Evolutionary conservation across 768 basidiomycete species (phyloP).

Genomic region (Lactifluus subvellereus): DNA sequence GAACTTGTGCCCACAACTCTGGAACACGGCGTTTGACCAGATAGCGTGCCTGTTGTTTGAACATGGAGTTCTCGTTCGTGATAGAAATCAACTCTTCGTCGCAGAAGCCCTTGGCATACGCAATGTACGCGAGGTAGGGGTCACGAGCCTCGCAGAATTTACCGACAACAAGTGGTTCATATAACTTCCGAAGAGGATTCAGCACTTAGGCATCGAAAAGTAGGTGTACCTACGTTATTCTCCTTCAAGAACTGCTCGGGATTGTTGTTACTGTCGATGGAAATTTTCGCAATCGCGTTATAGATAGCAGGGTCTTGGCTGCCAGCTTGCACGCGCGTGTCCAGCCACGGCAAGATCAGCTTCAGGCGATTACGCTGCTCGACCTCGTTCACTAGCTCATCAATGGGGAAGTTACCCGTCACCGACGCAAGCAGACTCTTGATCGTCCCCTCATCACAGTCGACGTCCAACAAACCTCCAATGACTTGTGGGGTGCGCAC

Average conservation of each 20-base stretch:
- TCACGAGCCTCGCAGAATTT: conserved; percentile 99
- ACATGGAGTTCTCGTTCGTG: conserved; percentile 99
- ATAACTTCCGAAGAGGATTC: conserved; percentile 50
- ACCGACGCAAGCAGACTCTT: conserved; percentile 92
- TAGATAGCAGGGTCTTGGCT: conserved; percentile 90
- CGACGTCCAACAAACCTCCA: conserved; percentile 94
- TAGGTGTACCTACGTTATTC: conserved; percentile 69
- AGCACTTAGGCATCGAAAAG: conserved; percentile 12
- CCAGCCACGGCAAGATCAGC: conserved; percentile 95
- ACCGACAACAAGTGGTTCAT: conserved; percentile 94
- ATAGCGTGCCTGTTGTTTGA: conserved; percentile 98
- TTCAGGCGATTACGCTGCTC: conserved; percentile 95
- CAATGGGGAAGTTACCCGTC: conserved; percentile 94
- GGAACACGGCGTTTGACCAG: conserved; percentile 92
- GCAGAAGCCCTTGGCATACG: conserved; percentile 98
- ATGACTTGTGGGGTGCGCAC: conserved; percentile 95
- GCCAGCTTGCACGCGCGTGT: conserved; percentile 88
- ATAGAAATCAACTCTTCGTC: conserved; percentile 96
- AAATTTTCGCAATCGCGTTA: conserved; percentile 98
- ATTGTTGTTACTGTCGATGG: conserved; percentile 98
- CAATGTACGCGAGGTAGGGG: conserved; percentile 97
- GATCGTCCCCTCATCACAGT: conserved; percentile 94
- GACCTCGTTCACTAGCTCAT: conserved; percentile 95
- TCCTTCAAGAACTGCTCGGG: conserved; percentile 98
- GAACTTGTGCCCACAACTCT: conserved; percentile 95